Base-by-base conservation (phyloP, 2,329 filamentous ascomycete genomes). In the Epichloe coenophiala region DNA sequence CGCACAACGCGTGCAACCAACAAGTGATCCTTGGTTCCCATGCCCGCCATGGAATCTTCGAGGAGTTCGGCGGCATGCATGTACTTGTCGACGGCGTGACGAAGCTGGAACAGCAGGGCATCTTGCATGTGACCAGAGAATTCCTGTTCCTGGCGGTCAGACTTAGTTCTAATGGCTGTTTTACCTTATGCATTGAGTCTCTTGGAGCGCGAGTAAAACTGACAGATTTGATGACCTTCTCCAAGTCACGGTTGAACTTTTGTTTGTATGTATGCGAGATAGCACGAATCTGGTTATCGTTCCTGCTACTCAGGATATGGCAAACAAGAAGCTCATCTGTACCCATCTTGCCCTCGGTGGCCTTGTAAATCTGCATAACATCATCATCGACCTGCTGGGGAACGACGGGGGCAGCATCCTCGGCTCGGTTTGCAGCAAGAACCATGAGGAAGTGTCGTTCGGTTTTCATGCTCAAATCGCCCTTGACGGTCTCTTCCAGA, bases 101-200 rank as follows among this genome's bases (percentile, higher is more conserved):
- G 77, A n/a, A 96, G 71, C 65, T 95, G 88, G 63, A 81, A 82
- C 27, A 93, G 69, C 1, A 97, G 76, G 0, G 88, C 88, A 15
- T 87, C 79, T 64, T 90, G 75, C 89, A 97, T 96, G 63, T 97
- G 91, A 1, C 91, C 91, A 0, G 83, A 86, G 68, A 96, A 96
- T 60, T 93, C 82, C 70, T 83, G 53, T 8, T 11, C 13, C 23
- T 17, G 12, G 17, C 19, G 15, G 27, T 51, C 17, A 48, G 23
- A 36, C 31, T 48, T n/a, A 12, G 11, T 19, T 13, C 17, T 17
- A 12, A n/a, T 19, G 27, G 27, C 39, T 23, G 9, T 2, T 23
- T 15, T 47, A 27, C 12, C 23, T 42, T 47, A 7, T 17, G 19
- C 42, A 45, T 33, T 13, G 38, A 17, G 15, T 19, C 17, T n/a